Evolutionary conservation across 2,329 filamentous ascomycete species (phyloP).

Genomic region (Pseudogymnoascus sp.): DNA sequence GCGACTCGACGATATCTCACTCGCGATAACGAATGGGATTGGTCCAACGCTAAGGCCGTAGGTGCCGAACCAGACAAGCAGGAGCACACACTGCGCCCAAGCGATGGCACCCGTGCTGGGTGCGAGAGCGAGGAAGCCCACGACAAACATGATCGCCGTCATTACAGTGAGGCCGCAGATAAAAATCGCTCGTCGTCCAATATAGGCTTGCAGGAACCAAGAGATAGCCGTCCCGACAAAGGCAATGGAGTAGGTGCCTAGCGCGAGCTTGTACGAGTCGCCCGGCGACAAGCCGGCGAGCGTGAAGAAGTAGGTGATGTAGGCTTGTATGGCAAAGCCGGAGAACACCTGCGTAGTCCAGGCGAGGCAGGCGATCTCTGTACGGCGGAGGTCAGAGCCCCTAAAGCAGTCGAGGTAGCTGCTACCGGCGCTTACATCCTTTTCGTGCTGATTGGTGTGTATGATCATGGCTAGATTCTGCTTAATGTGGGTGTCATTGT

Average conservation of each 20-base stretch:
- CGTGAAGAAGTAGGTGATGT: constrained; percentile 52
- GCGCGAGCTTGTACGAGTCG: constrained; percentile 45
- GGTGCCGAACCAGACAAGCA: constrained; percentile 32
- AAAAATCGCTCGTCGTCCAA: constrained; percentile 9
- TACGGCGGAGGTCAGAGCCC: constrained; percentile 68
- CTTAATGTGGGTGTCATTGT: constrained; percentile 53
- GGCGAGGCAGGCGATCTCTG: constrained; percentile 61
- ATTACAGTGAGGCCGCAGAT: constrained; percentile 6
- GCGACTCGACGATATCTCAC: constrained; percentile 31
- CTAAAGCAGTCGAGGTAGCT: constrained; percentile 78
- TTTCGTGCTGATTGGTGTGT: constrained; percentile 47
- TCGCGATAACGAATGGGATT: constrained; percentile 8
- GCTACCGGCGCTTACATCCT: constrained; percentile 59
- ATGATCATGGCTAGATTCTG: constrained; percentile 40
- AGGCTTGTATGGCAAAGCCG: constrained; percentile 57
- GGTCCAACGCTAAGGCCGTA: constrained; percentile 22
- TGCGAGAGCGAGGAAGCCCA: constrained; percentile 12
- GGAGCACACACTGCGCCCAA: constrained; percentile 34
- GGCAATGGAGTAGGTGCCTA: constrained; percentile 39
- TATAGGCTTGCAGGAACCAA: constrained; percentile 4
- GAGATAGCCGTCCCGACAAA: constrained; percentile 7
- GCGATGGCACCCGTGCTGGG: constrained; percentile 27
- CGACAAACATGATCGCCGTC: background rate
- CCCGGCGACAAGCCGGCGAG: constrained; percentile 43
- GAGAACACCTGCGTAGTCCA: constrained; percentile 56